These are phyloP conservation scores for Alternaria burnsii DNA, from an alignment of 2,329 filamentous ascomycete species.

Conservation along the genomic window DNA sequence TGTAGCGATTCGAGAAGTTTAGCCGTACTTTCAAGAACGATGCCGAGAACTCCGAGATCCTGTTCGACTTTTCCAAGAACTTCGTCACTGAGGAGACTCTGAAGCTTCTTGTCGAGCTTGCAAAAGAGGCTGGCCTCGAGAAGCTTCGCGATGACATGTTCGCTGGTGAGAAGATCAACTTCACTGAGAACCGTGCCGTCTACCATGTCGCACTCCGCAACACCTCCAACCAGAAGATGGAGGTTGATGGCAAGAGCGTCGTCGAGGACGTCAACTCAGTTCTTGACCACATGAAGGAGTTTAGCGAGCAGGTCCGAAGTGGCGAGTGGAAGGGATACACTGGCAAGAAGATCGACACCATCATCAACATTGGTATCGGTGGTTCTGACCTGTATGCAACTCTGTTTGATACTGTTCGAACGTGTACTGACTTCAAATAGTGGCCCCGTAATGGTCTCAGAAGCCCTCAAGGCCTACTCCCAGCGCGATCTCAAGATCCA, in stretches of 20 bases:
- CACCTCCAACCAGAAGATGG: conserved; percentile 78
- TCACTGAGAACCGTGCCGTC: conserved; percentile 94
- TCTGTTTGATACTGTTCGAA: background rate
- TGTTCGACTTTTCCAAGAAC: conserved; percentile 99
- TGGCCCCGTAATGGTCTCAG: conserved; percentile 98
- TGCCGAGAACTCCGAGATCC: conserved; percentile 82
- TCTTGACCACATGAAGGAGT: conserved; percentile 97
- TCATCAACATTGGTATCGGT: conserved; percentile 97
- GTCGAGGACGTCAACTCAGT: conserved; percentile 93
- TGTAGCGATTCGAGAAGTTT: conserved; percentile 86
- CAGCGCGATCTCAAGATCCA: conserved; percentile 86
- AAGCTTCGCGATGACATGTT: conserved; percentile 98
- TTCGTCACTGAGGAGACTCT: conserved; percentile 94
- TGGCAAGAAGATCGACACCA: conserved; percentile 95
- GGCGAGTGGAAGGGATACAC: conserved; percentile 97
- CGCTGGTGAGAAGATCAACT: conserved; percentile 97
- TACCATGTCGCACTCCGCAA: conserved; percentile 96
- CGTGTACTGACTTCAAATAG: conserved; percentile 52
- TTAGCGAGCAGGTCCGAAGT: conserved; percentile 91
- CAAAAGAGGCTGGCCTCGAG: conserved; percentile 89
- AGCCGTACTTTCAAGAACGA: conserved; percentile 82
- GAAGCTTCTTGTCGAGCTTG: conserved; percentile 84
- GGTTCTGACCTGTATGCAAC: conserved; percentile 92
- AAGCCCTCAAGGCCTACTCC: conserved; percentile 94
- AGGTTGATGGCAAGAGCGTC: conserved; percentile 91